These are phyloP conservation scores for Endoconidiophora laricicola DNA, from an alignment of 2,329 filamentous ascomycete genomes.

Conservation along the genomic window DNA sequence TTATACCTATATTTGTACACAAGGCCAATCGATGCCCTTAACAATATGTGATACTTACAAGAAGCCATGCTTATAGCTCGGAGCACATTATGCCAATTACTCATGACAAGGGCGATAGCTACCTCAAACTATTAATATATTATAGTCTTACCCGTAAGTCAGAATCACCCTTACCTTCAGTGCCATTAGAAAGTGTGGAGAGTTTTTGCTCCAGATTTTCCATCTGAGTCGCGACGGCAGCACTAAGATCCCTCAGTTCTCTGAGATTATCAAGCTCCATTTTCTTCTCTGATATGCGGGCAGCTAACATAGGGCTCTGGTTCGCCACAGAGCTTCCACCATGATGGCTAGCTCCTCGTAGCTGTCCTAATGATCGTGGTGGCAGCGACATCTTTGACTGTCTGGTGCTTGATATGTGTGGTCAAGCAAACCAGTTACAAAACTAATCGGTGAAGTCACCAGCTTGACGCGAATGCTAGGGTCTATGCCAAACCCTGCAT, in stretches of 20 bases:
- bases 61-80: slow-evolving; percentile 77
- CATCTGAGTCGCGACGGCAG: slow-evolving; percentile 66
- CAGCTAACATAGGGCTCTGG: slow-evolving; percentile 53
- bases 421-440: too few species aligned
- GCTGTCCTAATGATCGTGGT: slow-evolving; percentile 27
- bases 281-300: slow-evolving; percentile 73
- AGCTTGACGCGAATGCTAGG: too few species aligned
- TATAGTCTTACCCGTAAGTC: not conserved
- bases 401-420: too few species aligned
- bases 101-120: slow-evolving; percentile 72
- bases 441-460: too few species aligned
- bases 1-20: not conserved
- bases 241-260: slow-evolving; percentile 63
- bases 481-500: too few species aligned
- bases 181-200: slow-evolving; percentile 61
- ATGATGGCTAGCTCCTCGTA: slow-evolving; percentile 41
- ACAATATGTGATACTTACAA: slow-evolving; percentile 31
- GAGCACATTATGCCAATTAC: slow-evolving; percentile 79
- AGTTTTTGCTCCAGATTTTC: slow-evolving; percentile 65
- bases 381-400: not conserved
- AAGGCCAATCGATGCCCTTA: not conserved
- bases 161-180: slow-evolving; percentile 42
- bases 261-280: slow-evolving; percentile 64
- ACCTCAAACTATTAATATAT: slow-evolving; percentile 3
- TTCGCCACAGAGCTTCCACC: slow-evolving; percentile 30